phyloP scores from a whole-genome alignment of 2,329 filamentous ascomycete species.

The Arthroderma uncinatum region DNA sequence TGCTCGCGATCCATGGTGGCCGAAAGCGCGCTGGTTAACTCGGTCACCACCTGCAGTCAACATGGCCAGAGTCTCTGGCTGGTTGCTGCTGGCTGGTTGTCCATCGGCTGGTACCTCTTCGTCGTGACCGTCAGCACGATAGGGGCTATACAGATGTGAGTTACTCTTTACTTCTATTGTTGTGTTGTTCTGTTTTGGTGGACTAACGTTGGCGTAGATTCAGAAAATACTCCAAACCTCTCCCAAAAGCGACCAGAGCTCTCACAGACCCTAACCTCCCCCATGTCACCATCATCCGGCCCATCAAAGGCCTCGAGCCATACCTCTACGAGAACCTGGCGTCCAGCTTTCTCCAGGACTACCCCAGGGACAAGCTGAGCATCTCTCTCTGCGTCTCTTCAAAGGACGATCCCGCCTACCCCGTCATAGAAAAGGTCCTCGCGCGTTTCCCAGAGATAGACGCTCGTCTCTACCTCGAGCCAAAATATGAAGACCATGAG shows the following conservation, averaged over 20 bases:
- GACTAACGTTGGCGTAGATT: constrained; percentile 33
- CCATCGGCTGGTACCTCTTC: constrained; percentile 45
- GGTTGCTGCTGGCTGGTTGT: constrained; percentile 36
- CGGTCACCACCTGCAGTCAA: constrained; percentile 11
- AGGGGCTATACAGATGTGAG: constrained; percentile 50
- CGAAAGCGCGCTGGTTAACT: neutral
- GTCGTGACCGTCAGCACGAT: constrained; percentile 47
- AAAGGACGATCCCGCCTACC: constrained; percentile 62
- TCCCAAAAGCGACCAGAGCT: constrained; percentile 31
- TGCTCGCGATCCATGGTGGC: constrained; percentile 3
- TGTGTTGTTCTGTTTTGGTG: neutral
- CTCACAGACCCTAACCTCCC: constrained; percentile 46
- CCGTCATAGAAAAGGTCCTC: constrained; percentile 60
- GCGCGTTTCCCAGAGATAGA: constrained; percentile 62
- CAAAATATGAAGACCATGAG: constrained; percentile 52
- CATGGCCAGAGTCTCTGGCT: constrained; percentile 19
- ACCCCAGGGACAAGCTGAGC: constrained; percentile 63
- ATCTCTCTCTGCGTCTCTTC: constrained; percentile 74
- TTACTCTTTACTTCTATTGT: constrained; percentile 6
- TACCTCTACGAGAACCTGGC: constrained; percentile 85
- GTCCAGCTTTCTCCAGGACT: constrained; percentile 71
- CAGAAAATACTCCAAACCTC: constrained; percentile 42
- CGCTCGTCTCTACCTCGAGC: constrained; percentile 64
- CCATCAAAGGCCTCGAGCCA: constrained; percentile 84
- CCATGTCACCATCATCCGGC: constrained; percentile 80